Evolutionary conservation across 2,329 filamentous ascomycete genomes (phyloP), one percentile per base, ranked within the genome.

Genomic region (Chaetomiaceae sp.): DNA sequence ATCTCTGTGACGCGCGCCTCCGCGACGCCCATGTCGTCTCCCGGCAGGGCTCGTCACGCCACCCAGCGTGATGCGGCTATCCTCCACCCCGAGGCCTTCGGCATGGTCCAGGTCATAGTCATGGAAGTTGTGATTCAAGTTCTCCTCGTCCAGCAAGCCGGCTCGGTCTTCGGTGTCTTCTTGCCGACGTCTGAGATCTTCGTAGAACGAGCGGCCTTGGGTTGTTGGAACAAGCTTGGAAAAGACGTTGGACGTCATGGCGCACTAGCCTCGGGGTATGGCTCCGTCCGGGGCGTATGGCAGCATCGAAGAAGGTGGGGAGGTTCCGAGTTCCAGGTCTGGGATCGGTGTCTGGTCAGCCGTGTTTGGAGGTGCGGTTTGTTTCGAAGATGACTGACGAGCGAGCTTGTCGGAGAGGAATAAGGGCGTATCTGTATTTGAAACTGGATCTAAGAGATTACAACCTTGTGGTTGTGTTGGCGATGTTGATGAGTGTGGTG

Each of bases 111-210:
- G 61, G 46, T 79, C 75, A 39, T 75, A 71, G 38, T 77, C 72
- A 35, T 73, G 70, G 48, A 81, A 78, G 21, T 74, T 62, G 44
- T 78, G 70, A 37, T 71, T 72, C 6, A 80, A 62, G 55, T 80
- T 80, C 58, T 79, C 73, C 55, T 79, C 75, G 58, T 81, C 77
- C 5, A 79, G 51, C 19, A 72, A 62, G 2, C 68, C 73, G 4
- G 68, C 68, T 39, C 67, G 67, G 30, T 69, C 67, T 54, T 77
- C 73, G 20, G 66, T 54, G 48, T 76, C 75, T 43, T 67, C 68
- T 40, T 72, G 71, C n/a, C 65, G 56, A 6, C 54, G 66, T 55
- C 72, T 68, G 14, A 78, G 62, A 25, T 75, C 73, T 50, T 77
- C 71, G 63, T 81, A 80, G 57, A 76, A 77, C 3, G 77, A 73